Evolutionary conservation across 331 rosid species (phyloP).

Genomic region (Quercus lobata): DNA sequence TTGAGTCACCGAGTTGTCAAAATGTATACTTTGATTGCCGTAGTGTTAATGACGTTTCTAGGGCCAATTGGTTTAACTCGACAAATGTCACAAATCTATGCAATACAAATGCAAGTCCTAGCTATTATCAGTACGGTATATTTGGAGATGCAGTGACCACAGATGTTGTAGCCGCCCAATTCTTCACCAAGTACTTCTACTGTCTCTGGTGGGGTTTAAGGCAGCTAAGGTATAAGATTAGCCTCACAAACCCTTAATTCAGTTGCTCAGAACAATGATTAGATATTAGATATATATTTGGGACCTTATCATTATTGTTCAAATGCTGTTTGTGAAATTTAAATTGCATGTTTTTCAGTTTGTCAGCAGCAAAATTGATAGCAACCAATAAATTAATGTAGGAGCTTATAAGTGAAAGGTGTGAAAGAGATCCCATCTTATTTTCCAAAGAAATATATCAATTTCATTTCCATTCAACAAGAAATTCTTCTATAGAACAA

Average conservation of each 20-base stretch:
- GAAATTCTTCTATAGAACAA: too few species aligned
- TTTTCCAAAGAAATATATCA: too few species aligned
- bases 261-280: too few species aligned
- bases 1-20: slow-evolving; percentile 9
- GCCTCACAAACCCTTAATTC: neutral
- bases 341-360: too few species aligned
- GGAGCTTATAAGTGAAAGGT: too few species aligned
- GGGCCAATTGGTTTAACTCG: slow-evolving; percentile 32
- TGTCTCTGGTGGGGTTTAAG: slow-evolving; percentile 61
- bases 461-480: too few species aligned
- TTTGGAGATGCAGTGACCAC: slow-evolving; percentile 38
- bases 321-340: too few species aligned
- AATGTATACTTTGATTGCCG: slow-evolving; percentile 36
- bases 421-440: too few species aligned
- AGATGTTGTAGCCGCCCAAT: slow-evolving; percentile 30
- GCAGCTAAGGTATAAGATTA: slow-evolving; percentile 33
- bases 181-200: slow-evolving; percentile 47
- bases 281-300: too few species aligned
- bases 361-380: too few species aligned
- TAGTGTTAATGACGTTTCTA: neutral
- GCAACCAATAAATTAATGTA: too few species aligned
- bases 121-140: slow-evolving; percentile 35
- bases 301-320: too few species aligned
- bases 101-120: slow-evolving; percentile 1
- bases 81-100: slow-evolving; percentile 33